These are phyloP conservation scores for Amoebophrya sp. DNA, from an alignment of 169 alveolate genomes.

Conservation along the genomic window DNA sequence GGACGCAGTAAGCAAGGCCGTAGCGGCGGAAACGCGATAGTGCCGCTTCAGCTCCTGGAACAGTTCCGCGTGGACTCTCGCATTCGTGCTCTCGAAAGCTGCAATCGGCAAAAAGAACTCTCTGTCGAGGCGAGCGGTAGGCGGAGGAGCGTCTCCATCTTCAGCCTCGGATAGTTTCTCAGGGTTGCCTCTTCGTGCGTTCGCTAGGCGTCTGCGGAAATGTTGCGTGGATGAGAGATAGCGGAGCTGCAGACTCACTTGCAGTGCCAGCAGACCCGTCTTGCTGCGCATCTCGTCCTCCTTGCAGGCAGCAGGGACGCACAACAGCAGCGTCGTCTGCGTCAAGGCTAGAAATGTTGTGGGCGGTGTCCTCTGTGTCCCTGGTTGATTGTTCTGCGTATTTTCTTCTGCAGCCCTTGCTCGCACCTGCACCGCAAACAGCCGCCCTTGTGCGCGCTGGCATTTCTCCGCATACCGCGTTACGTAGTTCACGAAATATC, in stretches of 20 bases:
- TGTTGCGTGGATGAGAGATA: not conserved
- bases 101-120: not conserved
- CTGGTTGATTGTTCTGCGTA: too few relatives aligned
- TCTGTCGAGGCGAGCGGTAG: too few relatives aligned
- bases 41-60: not conserved
- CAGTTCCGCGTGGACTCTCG: not conserved
- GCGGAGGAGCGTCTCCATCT: too few relatives aligned
- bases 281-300: not conserved
- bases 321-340: not conserved
- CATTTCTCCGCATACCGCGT: too few relatives aligned
- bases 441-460: not conserved
- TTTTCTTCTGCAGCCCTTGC: not conserved
- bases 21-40: too few relatives aligned
- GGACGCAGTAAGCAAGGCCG: too few relatives aligned
- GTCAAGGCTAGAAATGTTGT: not conserved
- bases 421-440: not conserved
- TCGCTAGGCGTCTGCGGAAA: not conserved
- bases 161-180: too few relatives aligned
- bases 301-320: not conserved
- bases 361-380: too few relatives aligned
- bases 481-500: too few relatives aligned
- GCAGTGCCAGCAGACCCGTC: not conserved
- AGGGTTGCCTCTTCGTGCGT: too few relatives aligned
- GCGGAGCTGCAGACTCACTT: not conserved
- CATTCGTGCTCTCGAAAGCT: not conserved